Conservation (phyloP, 495 filamentous ascomycete species). For the Parathielavia hyrcaniae region DNA sequence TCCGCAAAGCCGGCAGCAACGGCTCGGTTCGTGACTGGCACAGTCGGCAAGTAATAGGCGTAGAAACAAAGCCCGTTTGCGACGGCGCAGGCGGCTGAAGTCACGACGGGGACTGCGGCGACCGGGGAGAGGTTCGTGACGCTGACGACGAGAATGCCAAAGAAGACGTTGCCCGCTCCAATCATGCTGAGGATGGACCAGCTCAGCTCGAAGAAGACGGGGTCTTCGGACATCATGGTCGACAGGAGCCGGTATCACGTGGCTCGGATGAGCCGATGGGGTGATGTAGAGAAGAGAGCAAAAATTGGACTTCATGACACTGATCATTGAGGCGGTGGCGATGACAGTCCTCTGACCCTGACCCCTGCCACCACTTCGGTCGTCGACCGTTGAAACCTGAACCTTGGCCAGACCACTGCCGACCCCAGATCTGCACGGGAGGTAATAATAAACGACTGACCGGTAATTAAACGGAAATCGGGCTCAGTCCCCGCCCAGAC, state of each 20-base stretch:
- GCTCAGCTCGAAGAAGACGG: slow-evolving; percentile 32
- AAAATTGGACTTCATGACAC: too few relatives aligned
- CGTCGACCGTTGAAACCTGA: too few relatives aligned
- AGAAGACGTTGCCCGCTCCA: slow-evolving; percentile 27
- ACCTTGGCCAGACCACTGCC: too few relatives aligned
- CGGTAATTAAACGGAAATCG: too few relatives aligned
- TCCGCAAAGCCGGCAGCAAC: slow-evolving; percentile 33
- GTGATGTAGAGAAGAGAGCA: too few relatives aligned
- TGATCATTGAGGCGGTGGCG: too few relatives aligned
- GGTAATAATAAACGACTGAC: too few relatives aligned
- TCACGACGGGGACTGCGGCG: slow-evolving; percentile 29
- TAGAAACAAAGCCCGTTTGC: slow-evolving; percentile 37
- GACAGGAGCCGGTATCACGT: background rate
- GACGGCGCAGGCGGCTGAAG: slow-evolving; percentile 27
- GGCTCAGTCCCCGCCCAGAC: too few relatives aligned
- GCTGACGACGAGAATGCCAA: slow-evolving; percentile 29
- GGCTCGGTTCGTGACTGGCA: slow-evolving; percentile 13
- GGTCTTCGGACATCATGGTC: background rate
- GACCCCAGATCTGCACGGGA: too few relatives aligned
- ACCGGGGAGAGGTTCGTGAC: slow-evolving; percentile 29
- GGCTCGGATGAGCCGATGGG: too few relatives aligned
- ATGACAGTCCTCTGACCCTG: too few relatives aligned
- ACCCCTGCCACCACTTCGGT: too few relatives aligned
- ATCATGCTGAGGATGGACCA: slow-evolving; percentile 38
- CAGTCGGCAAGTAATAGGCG: slow-evolving; percentile 32